Evolutionary conservation across 108 stramenopile genomes (phyloP).

Genomic region (Stephanodiscus minutulus): DNA sequence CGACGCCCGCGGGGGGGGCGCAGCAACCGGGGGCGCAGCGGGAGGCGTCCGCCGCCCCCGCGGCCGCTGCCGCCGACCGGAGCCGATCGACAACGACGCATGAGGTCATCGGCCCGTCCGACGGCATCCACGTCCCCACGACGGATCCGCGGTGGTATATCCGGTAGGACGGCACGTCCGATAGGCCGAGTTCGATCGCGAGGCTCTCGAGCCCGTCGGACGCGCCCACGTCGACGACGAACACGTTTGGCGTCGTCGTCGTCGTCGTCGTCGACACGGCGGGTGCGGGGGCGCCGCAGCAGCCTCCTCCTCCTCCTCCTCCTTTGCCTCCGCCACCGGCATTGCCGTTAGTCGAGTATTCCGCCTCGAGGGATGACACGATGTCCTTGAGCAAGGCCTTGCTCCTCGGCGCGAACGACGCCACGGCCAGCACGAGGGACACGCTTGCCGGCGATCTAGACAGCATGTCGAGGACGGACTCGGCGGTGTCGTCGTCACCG

Average conservation of each 20-base stretch:
- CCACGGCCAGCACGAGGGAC: background rate
- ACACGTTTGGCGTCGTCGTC: conserved; percentile 23
- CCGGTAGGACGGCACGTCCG: conserved; percentile 32
- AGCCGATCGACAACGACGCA: background rate
- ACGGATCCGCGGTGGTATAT: conserved; percentile 27
- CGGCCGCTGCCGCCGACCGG: background rate
- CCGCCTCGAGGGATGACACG: background rate
- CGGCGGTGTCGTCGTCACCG: background rate
- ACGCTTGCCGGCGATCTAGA: background rate
- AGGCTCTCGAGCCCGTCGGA: conserved; percentile 47
- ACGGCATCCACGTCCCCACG: conserved; percentile 12
- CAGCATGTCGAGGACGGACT: background rate
- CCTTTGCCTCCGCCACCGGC: background rate
- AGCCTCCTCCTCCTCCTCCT: too few relatives aligned
- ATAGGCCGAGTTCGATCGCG: conserved; percentile 50
- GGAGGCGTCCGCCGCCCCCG: background rate
- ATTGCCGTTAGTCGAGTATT: background rate
- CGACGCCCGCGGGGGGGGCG: too few relatives aligned
- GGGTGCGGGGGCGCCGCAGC: too few relatives aligned
- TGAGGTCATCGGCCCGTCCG: background rate
- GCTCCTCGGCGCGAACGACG: conserved; percentile 3
- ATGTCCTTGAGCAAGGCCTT: background rate
- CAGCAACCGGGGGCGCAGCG: conserved; percentile 19
- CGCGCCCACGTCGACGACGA: conserved; percentile 30
- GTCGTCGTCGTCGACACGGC: too few relatives aligned